Percentiles rank a stretch among this genome's conserved stretches.
Conservation (phyloP, 805 yeast genomes). For the Lipomyces spencermartinsiae region DNA sequence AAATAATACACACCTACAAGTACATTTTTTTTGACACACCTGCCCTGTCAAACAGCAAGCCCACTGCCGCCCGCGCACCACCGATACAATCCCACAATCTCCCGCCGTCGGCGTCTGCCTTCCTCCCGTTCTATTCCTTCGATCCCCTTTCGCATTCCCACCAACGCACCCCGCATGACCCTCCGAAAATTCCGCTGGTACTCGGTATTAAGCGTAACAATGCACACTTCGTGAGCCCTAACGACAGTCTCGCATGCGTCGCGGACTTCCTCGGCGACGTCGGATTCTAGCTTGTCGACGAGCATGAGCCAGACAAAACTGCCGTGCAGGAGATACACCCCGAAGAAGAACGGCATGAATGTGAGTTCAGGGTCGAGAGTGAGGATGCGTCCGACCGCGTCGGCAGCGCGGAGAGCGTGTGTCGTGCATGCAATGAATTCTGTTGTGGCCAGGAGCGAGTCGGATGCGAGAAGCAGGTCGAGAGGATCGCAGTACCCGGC, state of each 20-base stretch:
- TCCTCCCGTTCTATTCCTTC: constrained; percentile 39
- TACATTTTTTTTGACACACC: not conserved
- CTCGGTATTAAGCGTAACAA: constrained; percentile 44
- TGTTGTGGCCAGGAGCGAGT: constrained; percentile 34
- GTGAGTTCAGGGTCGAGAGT: constrained; percentile 42
- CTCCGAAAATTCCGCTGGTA: constrained; percentile 44
- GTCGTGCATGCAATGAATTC: constrained; percentile 39
- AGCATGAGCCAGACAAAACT: constrained; percentile 42
- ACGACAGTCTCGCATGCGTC: constrained; percentile 44
- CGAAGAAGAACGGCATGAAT: constrained; percentile 45
- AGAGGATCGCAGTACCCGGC: constrained; percentile 45
- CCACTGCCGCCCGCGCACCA: constrained; percentile 50
- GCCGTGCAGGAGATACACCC: constrained; percentile 43
- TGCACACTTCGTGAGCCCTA: constrained; percentile 46
- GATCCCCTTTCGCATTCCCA: constrained; percentile 41
- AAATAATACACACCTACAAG: not conserved
- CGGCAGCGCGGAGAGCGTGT: constrained; percentile 42
- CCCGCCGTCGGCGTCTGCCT: constrained; percentile 43
- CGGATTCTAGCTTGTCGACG: constrained; percentile 40
- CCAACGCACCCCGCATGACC: constrained; percentile 44
- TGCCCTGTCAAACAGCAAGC: constrained; percentile 43
- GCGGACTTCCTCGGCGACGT: constrained; percentile 39
- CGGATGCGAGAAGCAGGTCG: constrained; percentile 40
- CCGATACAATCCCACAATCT: constrained; percentile 47
- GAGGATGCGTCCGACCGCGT: constrained; percentile 40